Conservation (phyloP, 2,329 filamentous ascomycete species). For the Cladosporium cucumerinum region DNA sequence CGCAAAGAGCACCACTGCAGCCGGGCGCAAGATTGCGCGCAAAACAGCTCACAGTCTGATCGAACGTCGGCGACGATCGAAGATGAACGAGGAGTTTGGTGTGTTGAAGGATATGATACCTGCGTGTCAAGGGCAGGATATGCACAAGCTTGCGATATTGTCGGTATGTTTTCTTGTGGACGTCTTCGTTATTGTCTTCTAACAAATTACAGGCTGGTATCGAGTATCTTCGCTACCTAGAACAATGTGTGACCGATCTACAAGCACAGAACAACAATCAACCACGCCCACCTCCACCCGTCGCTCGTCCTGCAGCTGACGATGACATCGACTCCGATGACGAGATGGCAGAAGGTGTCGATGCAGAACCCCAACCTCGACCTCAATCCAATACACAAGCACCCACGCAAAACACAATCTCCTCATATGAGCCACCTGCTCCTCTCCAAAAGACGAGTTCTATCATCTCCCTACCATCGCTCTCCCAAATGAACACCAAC, state of each 20-base stretch:
- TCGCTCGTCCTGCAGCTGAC: slow-evolving; percentile 32
- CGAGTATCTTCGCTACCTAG: slow-evolving; percentile 90
- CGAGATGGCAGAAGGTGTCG: slow-evolving; percentile 56
- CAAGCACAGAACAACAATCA: slow-evolving; percentile 53
- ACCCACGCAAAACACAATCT: slow-evolving; percentile 9
- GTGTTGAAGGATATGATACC: slow-evolving; percentile 94
- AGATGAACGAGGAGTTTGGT: slow-evolving; percentile 98
- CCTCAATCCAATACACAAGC: neutral
- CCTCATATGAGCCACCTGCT: slow-evolving; percentile 34
- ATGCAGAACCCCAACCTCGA: neutral
- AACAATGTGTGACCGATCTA: slow-evolving; percentile 79
- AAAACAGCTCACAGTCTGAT: slow-evolving; percentile 97
- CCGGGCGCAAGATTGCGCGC: slow-evolving; percentile 88
- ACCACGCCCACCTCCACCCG: slow-evolving; percentile 24
- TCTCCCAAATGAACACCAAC: slow-evolving; percentile 39
- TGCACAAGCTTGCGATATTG: slow-evolving; percentile 95
- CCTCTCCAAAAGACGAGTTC: slow-evolving; percentile 23
- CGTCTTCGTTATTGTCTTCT: neutral
- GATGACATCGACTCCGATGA: slow-evolving; percentile 51
- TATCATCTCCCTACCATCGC: slow-evolving; percentile 39
- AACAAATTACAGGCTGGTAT: slow-evolving; percentile 70
- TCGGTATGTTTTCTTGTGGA: slow-evolving; percentile 64
- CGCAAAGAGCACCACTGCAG: slow-evolving; percentile 67
- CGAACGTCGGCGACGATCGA: slow-evolving; percentile 81
- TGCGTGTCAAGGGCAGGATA: slow-evolving; percentile 86